phyloP scores from a whole-genome alignment of 2,329 filamentous ascomycete species.

The Penicillium brevicompactum region DNA sequence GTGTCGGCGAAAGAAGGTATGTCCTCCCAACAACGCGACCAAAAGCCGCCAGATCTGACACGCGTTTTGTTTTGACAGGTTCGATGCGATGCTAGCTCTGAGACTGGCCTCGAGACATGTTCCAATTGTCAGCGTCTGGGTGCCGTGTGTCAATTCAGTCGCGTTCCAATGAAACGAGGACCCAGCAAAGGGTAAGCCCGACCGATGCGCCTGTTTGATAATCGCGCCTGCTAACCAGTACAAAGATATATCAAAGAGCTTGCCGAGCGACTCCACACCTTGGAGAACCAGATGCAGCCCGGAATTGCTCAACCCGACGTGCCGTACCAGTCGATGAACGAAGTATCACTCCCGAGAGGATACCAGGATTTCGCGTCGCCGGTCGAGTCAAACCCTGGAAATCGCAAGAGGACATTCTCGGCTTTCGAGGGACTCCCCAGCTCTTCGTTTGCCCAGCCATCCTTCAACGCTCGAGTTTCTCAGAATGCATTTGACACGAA shows the following conservation, averaged over 20 bases:
- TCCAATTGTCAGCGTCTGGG: slow-evolving; percentile 77
- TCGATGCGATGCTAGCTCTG: slow-evolving; percentile 79
- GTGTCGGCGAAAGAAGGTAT: slow-evolving; percentile 78
- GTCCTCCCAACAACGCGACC: slow-evolving; percentile 17
- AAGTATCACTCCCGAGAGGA: slow-evolving; percentile 42
- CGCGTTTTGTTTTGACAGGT: slow-evolving; percentile 51
- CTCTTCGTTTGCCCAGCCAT: slow-evolving; percentile 44
- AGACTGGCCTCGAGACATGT: slow-evolving; percentile 72
- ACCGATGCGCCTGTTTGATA: not conserved
- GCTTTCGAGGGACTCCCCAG: slow-evolving; percentile 50
- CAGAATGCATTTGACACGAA: slow-evolving; percentile 39
- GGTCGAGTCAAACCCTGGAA: slow-evolving; percentile 43
- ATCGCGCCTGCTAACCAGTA: slow-evolving; percentile 19
- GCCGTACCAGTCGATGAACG: slow-evolving; percentile 47
- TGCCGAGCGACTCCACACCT: slow-evolving; percentile 77
- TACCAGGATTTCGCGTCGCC: slow-evolving; percentile 59
- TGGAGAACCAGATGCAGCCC: slow-evolving; percentile 72
- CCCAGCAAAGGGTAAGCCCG: slow-evolving; percentile 76
- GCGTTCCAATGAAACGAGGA: slow-evolving; percentile 83
- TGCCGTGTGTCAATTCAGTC: slow-evolving; percentile 80
- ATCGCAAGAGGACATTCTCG: slow-evolving; percentile 53
- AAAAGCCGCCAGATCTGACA: slow-evolving; percentile 23
- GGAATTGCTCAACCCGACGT: slow-evolving; percentile 43
- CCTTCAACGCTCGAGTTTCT: slow-evolving; percentile 37
- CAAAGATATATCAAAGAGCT: slow-evolving; percentile 85